Evolutionary conservation across 2,329 filamentous ascomycete species (phyloP).

Genomic region (Trichoderma pleuroti): DNA sequence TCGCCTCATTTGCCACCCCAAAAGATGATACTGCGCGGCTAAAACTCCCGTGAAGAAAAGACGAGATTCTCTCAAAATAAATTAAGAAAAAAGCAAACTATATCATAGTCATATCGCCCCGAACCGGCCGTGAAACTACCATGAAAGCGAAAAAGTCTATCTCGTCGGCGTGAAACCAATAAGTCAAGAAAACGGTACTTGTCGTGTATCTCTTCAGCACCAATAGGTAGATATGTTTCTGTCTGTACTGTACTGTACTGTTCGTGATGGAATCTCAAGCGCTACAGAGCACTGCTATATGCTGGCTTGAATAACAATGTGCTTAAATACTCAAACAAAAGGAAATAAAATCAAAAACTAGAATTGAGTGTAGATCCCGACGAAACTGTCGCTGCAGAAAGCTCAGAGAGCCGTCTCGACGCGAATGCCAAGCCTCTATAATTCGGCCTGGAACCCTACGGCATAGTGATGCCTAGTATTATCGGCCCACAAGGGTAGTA

Average conservation of each 20-base stretch:
- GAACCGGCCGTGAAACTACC: neutral
- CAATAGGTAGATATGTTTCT: neutral
- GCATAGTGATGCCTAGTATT: constrained; percentile 65
- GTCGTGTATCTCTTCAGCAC: neutral
- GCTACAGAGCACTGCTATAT: neutral
- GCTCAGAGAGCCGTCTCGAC: no score
- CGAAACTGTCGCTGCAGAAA: neutral
- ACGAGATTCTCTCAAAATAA: neutral
- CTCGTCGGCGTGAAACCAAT: neutral
- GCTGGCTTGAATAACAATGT: neutral
- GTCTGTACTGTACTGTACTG: neutral
- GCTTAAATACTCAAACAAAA: neutral
- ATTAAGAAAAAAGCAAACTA: neutral
- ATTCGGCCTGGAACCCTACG: constrained; percentile 76
- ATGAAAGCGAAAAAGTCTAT: neutral
- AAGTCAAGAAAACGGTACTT: neutral
- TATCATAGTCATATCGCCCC: neutral
- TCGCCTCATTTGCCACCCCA: neutral
- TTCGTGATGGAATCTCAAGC: neutral
- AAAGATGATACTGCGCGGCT: neutral
- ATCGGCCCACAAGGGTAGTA: constrained; percentile 74
- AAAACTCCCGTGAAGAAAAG: neutral
- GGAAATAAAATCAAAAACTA: neutral
- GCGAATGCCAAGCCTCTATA: constrained; percentile 27
- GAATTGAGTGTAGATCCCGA: no score